Base-by-base conservation (phyloP, 2,329 filamentous ascomycete species). In the Curvularia spicifera region DNA sequence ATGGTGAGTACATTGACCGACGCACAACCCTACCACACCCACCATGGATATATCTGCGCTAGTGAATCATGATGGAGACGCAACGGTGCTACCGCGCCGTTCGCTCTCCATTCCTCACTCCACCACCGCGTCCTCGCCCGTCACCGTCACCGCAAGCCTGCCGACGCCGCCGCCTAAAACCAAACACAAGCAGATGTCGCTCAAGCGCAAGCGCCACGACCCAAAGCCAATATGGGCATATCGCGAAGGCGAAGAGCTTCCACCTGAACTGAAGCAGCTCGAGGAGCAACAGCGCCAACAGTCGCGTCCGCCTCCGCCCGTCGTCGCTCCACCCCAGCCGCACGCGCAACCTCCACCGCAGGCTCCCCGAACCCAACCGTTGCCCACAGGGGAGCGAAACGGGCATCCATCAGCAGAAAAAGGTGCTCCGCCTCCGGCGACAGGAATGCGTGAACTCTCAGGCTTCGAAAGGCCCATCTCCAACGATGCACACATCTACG, bases 401-500 rank as follows among this genome's bases (percentile, higher is more conserved):
- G 70, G 67, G 15, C 63, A 61, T 18, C 55, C 68, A 10, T 50
- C 57, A 7, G 51, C 52, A 15, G 60, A 56, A 15, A 37, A 64
- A 7, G 57, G 46, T 15, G 59, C 40, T 18, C 51, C 63, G 8
- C 56, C 65, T 15, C 60, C 60, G 13, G 45, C 46, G n/a, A 43
- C 42, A 1, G 39, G 57, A 4, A 47, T 47, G 7, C 57, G 55
- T 18, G 69, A 68, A 29, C 69, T 71, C 42, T 26, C 52, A 10
- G 71, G 70, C 35, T 84, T 80, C 76, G 83, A 85, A 59, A 81
- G 82, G 6, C 83, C 88, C 33, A 88, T 96, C 46, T 89, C 87
- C 1, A 87, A 89, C 47, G 81, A 85, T 9, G 86, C 87, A 59
- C 90, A 91, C 0, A 63, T 76, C 51, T 84, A 87, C 54, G 90